Base-by-base conservation (phyloP, 139 green algal species). In the Eudorina sp. region DNA sequence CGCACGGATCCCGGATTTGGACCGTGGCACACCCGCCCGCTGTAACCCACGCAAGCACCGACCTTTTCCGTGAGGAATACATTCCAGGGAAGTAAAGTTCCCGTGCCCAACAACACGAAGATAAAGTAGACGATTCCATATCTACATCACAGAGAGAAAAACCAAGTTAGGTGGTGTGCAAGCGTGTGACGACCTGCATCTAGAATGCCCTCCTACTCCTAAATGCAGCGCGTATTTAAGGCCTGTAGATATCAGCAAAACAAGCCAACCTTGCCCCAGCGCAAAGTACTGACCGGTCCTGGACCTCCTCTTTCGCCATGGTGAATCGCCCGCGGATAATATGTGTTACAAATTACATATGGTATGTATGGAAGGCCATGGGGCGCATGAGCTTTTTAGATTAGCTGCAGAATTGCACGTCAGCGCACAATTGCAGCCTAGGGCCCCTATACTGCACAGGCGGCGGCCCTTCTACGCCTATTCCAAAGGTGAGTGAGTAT, bases 31-130 rank as follows among this genome's bases (percentile, higher is more conserved):
- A 16, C 51, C 51, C 51, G 16, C 51, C 51, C 51, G 51, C 51
- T 58, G 51, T 58, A 13, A 13, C 13, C 51, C 51, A 58, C 51
- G 51, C 16, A 13, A 16, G 66, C 66, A 84, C 66, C 48, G 4
- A 70, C 83, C 86, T 93, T 92, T 41, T 92, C 89, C 41, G 89
- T 92, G 4, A 94, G 58, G 58, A 92, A 94, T 8, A 94, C 91
- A 53, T 94, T 94, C 80, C 84, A 92, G 0, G 91, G 91, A 8
- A 94, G 77, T 16, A 91, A 41, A 0, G 89, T 94, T 45, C 79
- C 89, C 8, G 85, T 88, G 23, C 91, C 91, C 23, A 92, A 53
- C 1, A 94, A 66, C 8, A 94, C 83, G 25, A 94, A 92, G 72
- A 94, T 92, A 40, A 90, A 89, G 53, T 92, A 94, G 4, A 92